Evolutionary conservation across 306 rosid genomes (phyloP), one percentile per base, ranked within the genome.

Genomic region (Sesbania bispinosa): DNA sequence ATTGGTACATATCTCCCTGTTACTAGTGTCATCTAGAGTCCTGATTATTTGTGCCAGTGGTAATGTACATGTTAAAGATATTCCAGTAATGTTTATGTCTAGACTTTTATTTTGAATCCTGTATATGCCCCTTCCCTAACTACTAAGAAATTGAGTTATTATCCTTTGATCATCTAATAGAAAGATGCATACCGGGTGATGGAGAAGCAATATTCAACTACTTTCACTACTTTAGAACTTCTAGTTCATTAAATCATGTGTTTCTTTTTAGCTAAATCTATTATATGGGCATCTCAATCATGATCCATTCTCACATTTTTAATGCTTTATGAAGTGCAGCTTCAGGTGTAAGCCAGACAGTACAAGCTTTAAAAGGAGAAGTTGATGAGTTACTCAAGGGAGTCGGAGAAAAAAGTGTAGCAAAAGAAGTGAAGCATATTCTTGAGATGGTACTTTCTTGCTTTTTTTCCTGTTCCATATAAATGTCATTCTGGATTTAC

Each of bases 341-440:
- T 81, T 74, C 88, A 81, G 83, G 89, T 48, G 60, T 73, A 71
- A 85, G 83, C 76, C 86, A 77, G 42, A 54, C 74, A 35, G 85
- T 80, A 18, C 90, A 88, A 80, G 97, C 98, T 77, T 66, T 85
- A 38, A 93, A 88, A 75, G 85, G 97, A 69, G 94, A 88, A 19
- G 65, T 74, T 65, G 90, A 86, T 59, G 83, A 53, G 59, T 66
- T 86, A 67, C 89, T 92, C 62, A 82, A 85, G 4, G 89, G 94
- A 32, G 90, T 86, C 19, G 92, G 59, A 57, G 97, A 93, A 64
- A 88, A 74, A 86, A 85, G 79, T 71, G 82, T 79, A 19, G 69
- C 68, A 48, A 88, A 90, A 76, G 98, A 93, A 75, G 97, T 90
- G 73, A 93, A 93, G 75, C 89, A 75, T 80, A 71, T 90, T 77